Base-by-base conservation (phyloP, 371 early-diverging fungal genomes). In the Coemansia sp. region DNA sequence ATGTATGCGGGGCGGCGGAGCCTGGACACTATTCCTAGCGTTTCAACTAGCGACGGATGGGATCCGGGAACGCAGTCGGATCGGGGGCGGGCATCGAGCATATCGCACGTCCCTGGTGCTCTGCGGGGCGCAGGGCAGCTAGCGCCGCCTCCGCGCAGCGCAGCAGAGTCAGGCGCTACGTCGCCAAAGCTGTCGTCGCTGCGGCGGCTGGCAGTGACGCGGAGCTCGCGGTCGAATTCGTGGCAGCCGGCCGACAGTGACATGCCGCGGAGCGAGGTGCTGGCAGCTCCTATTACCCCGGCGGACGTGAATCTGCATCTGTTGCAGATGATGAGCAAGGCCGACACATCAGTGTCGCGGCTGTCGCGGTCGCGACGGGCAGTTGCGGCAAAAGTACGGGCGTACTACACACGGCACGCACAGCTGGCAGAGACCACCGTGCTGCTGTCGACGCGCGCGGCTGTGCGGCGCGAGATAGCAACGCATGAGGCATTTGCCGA, bases 391-490 rank as follows among this genome's bases (percentile, higher is more conserved):
- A 69, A 69, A 31, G 62, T 69, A 36, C 55, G 46, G 51, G 61
- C 68, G 32, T 52, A 66, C 37, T 67, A 67, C 24, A 55, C 48
- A 10, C 67, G 53, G 6, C 56, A 69, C 36, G 44, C 67, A 3
- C 69, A 67, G 31, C 46, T 72, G 2, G 52, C 71, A 6, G 64
- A 64, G 50, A 61, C 61, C 3, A 53, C 75, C 0, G 70, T 70
- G 2, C 48, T 74, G 12, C 47, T 65, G 50, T 60, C 75, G 3
- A 61, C 66, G 5, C 71, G 66, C 9, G 75, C 71, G 8, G 72
- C 62, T 3, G 70, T 74, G 29, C 72, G 75, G 18, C 50, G 62
- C 16, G 75, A 74, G 40, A 58, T 55, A 0, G 70, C 62, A 29
- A 43, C 75, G 4, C 24, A 39, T 10, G 56, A 52, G 0, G 75